phyloP scores from a whole-genome alignment of 75 land plant genomes.

The Adiantum capillusveneris region DNA sequence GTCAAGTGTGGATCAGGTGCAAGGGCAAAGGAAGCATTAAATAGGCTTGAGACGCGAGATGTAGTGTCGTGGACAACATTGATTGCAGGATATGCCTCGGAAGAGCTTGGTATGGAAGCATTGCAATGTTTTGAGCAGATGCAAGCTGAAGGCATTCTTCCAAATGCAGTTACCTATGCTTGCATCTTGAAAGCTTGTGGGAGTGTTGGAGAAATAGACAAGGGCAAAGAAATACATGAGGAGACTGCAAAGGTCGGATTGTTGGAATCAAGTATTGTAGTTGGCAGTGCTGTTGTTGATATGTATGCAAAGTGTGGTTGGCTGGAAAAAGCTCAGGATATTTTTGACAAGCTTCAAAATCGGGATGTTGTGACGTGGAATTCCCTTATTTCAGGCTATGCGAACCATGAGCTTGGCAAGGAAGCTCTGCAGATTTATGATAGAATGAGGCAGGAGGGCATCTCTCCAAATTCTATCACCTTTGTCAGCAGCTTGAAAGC shows the following conservation, averaged over 20 bases:
- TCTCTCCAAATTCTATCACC: conserved; percentile 20
- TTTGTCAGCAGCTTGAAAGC: conserved; percentile 29
- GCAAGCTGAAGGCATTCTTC: conserved; percentile 16
- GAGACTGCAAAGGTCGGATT: conserved; percentile 27
- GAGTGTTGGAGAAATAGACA: conserved; percentile 22
- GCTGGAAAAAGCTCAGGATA: conserved; percentile 15
- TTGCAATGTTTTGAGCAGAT: conserved; percentile 24
- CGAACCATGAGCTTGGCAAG: conserved; percentile 9
- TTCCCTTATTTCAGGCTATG: conserved; percentile 32
- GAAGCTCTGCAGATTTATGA: conserved; percentile 25
- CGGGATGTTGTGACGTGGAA: conserved; percentile 32
- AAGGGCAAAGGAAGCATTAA: conserved; percentile 26
- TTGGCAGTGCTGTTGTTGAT: conserved; percentile 25
- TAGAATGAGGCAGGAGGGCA: conserved; percentile 16
- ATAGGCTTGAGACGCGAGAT: conserved; percentile 19
- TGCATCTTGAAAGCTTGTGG: conserved; percentile 31
- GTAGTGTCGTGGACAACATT: conserved; percentile 34
- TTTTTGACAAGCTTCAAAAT: conserved; percentile 23
- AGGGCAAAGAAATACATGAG: conserved; percentile 33
- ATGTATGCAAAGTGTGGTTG: conserved; percentile 24
- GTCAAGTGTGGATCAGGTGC: conserved; percentile 33
- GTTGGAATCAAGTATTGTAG: conserved; percentile 5
- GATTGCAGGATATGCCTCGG: conserved; percentile 32
- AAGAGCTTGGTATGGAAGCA: conserved; percentile 21
- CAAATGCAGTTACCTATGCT: conserved; percentile 30